Percentiles rank a stretch among this genome's conserved stretches.
These are phyloP conservation scores for Paracorniculantispora psalliotae DNA, from an alignment of 2,329 filamentous ascomycete species.

Conservation along the genomic window DNA sequence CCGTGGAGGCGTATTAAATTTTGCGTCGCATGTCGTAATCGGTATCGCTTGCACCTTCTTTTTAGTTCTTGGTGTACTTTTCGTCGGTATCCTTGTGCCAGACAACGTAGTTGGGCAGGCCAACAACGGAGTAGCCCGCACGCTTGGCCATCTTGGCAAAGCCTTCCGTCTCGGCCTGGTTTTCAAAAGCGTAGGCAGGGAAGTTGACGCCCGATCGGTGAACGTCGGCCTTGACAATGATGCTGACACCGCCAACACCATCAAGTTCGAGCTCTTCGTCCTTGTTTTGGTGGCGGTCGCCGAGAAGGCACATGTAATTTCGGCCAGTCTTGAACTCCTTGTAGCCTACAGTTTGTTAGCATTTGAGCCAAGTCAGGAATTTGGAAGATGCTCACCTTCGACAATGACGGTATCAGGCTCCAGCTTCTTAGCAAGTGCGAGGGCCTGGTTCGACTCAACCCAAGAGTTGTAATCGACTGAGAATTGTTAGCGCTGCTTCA, in stretches of 20 bases:
- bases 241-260: slow-evolving; percentile 94
- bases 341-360: slow-evolving; percentile 59
- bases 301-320: slow-evolving; percentile 84
- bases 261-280: slow-evolving; percentile 90
- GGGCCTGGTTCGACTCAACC: slow-evolving; percentile 85
- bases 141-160: slow-evolving; percentile 99
- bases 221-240: slow-evolving; percentile 95
- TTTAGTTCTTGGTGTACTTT: slow-evolving; percentile 71
- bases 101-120: slow-evolving; percentile 94
- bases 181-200: slow-evolving; percentile 92
- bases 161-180: slow-evolving; percentile 97
- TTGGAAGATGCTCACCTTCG: slow-evolving; percentile 58
- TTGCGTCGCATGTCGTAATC: slow-evolving; percentile 4
- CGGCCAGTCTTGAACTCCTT: slow-evolving; percentile 89
- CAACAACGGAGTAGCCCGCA: slow-evolving; percentile 87
- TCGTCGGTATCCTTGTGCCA: slow-evolving; percentile 98
- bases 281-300: slow-evolving; percentile 87
- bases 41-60: slow-evolving; percentile 16
- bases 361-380: neutral
- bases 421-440: slow-evolving; percentile 66
- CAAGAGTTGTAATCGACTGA: slow-evolving; percentile 98
- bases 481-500: slow-evolving; percentile 18
- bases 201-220: slow-evolving; percentile 99
- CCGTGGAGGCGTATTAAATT: neutral
- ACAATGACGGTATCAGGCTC: slow-evolving; percentile 79